These are phyloP conservation scores for Aaosphaeria arxii DNA, from an alignment of 2,329 filamentous ascomycete genomes.

Conservation along the genomic window DNA sequence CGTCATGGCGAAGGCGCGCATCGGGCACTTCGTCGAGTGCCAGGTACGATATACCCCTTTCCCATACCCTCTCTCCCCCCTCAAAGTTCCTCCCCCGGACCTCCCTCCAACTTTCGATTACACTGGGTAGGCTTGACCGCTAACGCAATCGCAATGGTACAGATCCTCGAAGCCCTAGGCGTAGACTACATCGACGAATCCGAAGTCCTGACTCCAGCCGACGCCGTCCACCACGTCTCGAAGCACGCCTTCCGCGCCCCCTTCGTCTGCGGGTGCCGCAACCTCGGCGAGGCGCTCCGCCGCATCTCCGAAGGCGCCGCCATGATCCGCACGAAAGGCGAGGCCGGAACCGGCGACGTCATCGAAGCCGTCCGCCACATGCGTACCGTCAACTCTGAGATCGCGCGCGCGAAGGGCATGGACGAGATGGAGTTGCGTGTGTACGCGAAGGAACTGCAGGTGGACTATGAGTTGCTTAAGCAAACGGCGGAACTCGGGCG, in stretches of 20 bases:
- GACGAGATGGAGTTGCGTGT: conserved; percentile 71
- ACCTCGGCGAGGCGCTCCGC: conserved; percentile 88
- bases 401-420: conserved; percentile 66
- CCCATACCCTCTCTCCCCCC: neutral
- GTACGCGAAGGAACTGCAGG: conserved; percentile 77
- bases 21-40: conserved; percentile 97
- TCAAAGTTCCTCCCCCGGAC: neutral
- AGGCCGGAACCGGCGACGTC: conserved; percentile 95
- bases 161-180: conserved; percentile 91
- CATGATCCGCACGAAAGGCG: conserved; percentile 98
- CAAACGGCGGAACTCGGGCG: conserved; percentile 84
- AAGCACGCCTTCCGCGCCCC: conserved; percentile 80
- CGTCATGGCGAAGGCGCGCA: conserved; percentile 98
- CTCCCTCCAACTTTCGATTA: neutral
- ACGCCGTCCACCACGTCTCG: conserved; percentile 86
- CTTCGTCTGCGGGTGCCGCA: conserved; percentile 95
- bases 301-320: conserved; percentile 90
- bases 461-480: conserved; percentile 74
- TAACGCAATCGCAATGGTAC: neutral
- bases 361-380: conserved; percentile 96
- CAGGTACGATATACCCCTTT: conserved; percentile 52
- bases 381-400: conserved; percentile 82
- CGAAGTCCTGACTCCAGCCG: conserved; percentile 94
- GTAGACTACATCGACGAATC: conserved; percentile 98
- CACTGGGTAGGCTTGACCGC: neutral